Evolutionary conservation across 306 rosid species (phyloP), one percentile per base, ranked within the genome.

Genomic region (Gastrolobium villosum): DNA sequence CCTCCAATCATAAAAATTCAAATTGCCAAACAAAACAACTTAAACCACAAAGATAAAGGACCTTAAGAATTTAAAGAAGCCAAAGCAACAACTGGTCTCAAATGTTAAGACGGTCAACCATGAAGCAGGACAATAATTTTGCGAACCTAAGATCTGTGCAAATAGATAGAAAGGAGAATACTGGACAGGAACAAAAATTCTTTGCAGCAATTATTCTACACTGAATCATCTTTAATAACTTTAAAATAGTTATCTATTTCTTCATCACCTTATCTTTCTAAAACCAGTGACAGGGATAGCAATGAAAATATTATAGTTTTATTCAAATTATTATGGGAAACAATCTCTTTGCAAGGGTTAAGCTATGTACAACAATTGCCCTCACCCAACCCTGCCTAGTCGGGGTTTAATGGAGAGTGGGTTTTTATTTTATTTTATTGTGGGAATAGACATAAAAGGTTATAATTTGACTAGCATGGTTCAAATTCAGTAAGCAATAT

Each of bases 401-500:
- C 26, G 26, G 1, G 26, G 26, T 20, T 20, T 20, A 20, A 20
- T 20, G 26, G 26, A 20, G 26, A 20, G 26, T 20, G 26, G 26
- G 26, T 20, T 20, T 20, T 20, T 20, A 20, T 20, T 20, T 20
- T 20, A 20, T 20, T 20, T n/a, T 49, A 68, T 52, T 46, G 48
- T 36, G 62, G 46, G 66, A 13, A 37, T 80, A 20, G 48, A 8
- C 41, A 34, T 40, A 65, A 11, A 54, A 43, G 69, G 53, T 59
- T 45, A 81, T 37, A 74, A 40, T 57, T 67, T 57, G 75, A 5
- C 35, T 56, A 61, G 53, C 13, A 41, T 6, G 59, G 72, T 10
- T 70, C 55, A 55, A 80, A 67, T 8, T 49, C 40, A 52, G 54
- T 52, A 72, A 31, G 61, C 50, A 72, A 72, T 72, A 32, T 40